Evolutionary conservation across 768 basidiomycete genomes (phyloP), one percentile per base, ranked within the genome.

Genomic region (Mycena polygramma): DNA sequence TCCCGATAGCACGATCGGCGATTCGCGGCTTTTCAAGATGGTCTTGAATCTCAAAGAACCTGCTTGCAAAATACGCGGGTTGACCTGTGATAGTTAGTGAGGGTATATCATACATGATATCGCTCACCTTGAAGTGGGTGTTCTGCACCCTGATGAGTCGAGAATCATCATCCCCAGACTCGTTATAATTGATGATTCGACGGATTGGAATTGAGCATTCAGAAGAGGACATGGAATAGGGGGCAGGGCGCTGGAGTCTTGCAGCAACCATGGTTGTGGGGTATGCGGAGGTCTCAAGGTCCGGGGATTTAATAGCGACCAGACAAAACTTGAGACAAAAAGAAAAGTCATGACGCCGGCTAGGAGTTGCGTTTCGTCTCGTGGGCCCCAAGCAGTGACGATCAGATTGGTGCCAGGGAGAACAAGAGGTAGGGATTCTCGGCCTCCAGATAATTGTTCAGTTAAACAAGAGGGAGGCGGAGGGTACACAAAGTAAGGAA

Each of bases 1-100:
- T 7, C 82, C 83, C 45, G 69, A 74, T n/a, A 87, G 74, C 1
- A 75, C 59, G 43, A 86, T 81, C 14, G 84, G 84, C 20, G 82
- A 76, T 22, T 79, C 76, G 19, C 35, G 60, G 15, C 24, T 68
- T 49, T 57, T 62, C 72, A 70, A 53, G 1, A 70, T 37, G 19
- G 15, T 5, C n/a, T 65, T 70, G 59, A 70, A 66, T 11, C 51
- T 48, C 15, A 58, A 14, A 5, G 69, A 70, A 10, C 69, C 69
- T 4, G 63, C 63, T n/a, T 46, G 36, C 10, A 70, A 39, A 20
- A 52, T 24, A n/a, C 17, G 8, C 2, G 63, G n/a, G 36, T 51
- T 66, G 43, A 75, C 63, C 43, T 75, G 66, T 37, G 58, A 48
- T 20, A 46, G 75, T 58, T 66, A 35, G 75, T 79, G 15, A 76